A percentile compares a stretch with the other conserved stretches of the same genome.
phyloP scores from a whole-genome alignment of 2,329 filamentous ascomycete genomes.

The Atkinsonella hypoxylon region DNA sequence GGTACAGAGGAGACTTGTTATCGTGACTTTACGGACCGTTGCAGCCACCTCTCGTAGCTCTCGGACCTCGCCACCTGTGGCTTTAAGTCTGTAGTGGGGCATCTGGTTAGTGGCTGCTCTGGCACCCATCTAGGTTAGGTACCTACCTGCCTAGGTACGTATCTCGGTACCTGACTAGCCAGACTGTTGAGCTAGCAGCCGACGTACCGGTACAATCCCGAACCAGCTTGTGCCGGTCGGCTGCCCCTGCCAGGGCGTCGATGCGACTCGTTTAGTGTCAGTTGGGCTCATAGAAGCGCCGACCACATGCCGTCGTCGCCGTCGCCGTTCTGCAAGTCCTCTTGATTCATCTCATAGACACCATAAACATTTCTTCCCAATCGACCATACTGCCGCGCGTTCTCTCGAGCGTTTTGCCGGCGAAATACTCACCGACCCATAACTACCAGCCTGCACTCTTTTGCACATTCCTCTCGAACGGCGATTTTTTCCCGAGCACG shows the following conservation, averaged over 20 bases:
- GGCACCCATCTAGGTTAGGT: too few species aligned
- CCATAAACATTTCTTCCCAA: conserved; percentile 6
- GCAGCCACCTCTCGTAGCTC: too few species aligned
- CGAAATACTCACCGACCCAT: not conserved
- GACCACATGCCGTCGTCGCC: conserved; percentile 17
- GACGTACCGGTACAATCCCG: not conserved
- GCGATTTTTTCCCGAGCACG: not conserved
- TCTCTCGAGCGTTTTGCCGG: not conserved
- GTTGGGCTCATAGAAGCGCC: conserved; percentile 18
- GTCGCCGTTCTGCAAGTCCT: conserved; percentile 19
- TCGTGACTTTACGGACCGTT: too few species aligned
- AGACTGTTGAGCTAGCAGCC: not conserved
- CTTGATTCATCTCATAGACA: conserved; percentile 15
- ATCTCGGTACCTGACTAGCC: not conserved
- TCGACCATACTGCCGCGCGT: not conserved
- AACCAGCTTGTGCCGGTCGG: not conserved
- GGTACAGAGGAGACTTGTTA: too few species aligned
- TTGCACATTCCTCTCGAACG: not conserved
- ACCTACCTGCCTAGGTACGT: too few species aligned
- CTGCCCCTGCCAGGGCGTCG: conserved; percentile 10
- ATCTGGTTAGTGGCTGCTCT: too few species aligned
- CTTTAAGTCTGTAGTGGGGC: too few species aligned
- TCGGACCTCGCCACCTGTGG: too few species aligned
- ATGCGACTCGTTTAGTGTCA: conserved; percentile 8
- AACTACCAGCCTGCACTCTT: not conserved